phyloP scores from a whole-genome alignment of 1,139 yeast genomes.

The Candida labiduridarum region DNA sequence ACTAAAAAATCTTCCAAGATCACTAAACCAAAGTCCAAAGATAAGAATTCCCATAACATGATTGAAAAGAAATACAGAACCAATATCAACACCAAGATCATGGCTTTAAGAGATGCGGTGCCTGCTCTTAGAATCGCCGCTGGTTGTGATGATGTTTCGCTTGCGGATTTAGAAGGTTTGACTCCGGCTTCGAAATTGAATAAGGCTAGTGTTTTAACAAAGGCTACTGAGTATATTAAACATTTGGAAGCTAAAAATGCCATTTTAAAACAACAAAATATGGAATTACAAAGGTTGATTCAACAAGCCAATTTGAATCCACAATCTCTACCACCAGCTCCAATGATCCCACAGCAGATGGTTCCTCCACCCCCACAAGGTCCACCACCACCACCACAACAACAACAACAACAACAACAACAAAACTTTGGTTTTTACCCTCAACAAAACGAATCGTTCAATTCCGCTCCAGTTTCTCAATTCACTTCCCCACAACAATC shows the following conservation, averaged over 20 bases:
- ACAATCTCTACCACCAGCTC: slow-evolving; percentile 11
- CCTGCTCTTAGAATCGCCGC: slow-evolving; percentile 60
- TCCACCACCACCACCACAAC: slow-evolving; percentile 8
- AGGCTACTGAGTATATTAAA: slow-evolving; percentile 87
- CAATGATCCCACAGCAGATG: slow-evolving; percentile 13
- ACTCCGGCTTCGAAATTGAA: slow-evolving; percentile 86
- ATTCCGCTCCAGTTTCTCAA: slow-evolving; percentile 20
- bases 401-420: slow-evolving; percentile 11
- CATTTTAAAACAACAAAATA: slow-evolving; percentile 55
- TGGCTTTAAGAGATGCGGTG: slow-evolving; percentile 73
- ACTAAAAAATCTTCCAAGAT: slow-evolving; percentile 17
- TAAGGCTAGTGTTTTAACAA: slow-evolving; percentile 84
- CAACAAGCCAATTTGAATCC: slow-evolving; percentile 30
- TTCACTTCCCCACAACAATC: slow-evolving; percentile 17
- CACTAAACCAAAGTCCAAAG: slow-evolving; percentile 46
- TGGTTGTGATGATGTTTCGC: slow-evolving; percentile 39
- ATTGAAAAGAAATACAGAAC: slow-evolving; percentile 80
- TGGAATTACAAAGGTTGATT: slow-evolving; percentile 45
- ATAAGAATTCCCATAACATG: slow-evolving; percentile 75
- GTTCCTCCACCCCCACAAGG: slow-evolving; percentile 6
- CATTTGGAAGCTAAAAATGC: slow-evolving; percentile 77
- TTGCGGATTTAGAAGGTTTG: slow-evolving; percentile 74
- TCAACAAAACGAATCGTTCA: slow-evolving; percentile 19
- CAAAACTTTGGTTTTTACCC: slow-evolving; percentile 28
- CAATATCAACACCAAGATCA: slow-evolving; percentile 71